Percentiles rank a stretch among this genome's conserved stretches.
Conservation (phyloP, 2,329 filamentous ascomycete genomes). For the Paraphaeosphaeria minitans region DNA sequence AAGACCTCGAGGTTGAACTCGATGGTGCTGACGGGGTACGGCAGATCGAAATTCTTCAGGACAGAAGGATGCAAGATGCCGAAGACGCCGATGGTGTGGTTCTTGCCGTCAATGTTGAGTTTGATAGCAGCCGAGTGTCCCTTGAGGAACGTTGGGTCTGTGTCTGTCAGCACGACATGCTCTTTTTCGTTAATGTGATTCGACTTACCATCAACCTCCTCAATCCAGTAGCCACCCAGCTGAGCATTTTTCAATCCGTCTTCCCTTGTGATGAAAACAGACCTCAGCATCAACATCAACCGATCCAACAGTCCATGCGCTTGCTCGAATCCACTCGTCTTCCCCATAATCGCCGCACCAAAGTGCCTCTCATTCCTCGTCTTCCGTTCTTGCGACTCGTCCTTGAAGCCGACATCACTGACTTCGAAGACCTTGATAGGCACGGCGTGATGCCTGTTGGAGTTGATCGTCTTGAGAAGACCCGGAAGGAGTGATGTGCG, state of each 20-base stretch:
- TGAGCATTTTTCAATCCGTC: slow-evolving; percentile 65
- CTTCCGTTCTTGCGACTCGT: slow-evolving; percentile 78
- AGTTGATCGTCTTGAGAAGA: slow-evolving; percentile 88
- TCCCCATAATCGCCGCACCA: slow-evolving; percentile 93
- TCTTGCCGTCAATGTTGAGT: slow-evolving; percentile 74
- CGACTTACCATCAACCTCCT: slow-evolving; percentile 76
- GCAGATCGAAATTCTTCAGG: slow-evolving; percentile 90
- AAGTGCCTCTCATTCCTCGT: slow-evolving; percentile 92
- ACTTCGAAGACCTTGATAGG: slow-evolving; percentile 94
- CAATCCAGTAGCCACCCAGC: slow-evolving; percentile 84
- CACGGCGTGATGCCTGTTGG: slow-evolving; percentile 87
- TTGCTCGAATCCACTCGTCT: slow-evolving; percentile 91
- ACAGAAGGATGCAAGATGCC: slow-evolving; percentile 94
- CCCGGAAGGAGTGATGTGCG: slow-evolving; percentile 85
- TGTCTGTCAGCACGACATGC: slow-evolving; percentile 14
- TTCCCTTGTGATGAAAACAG: slow-evolving; percentile 76
- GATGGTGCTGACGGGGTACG: slow-evolving; percentile 89
- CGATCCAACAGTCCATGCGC: slow-evolving; percentile 94
- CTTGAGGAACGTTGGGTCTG: slow-evolving; percentile 85
- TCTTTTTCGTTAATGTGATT: background rate
- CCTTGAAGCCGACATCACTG: slow-evolving; percentile 91
- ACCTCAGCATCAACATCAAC: slow-evolving; percentile 88
- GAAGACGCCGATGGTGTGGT: slow-evolving; percentile 81
- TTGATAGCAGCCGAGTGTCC: slow-evolving; percentile 88
- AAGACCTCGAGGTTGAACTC: slow-evolving; percentile 96